phyloP scores from a whole-genome alignment of 73 alveolate genomes.

The Paramecium sonneborni region DNA sequence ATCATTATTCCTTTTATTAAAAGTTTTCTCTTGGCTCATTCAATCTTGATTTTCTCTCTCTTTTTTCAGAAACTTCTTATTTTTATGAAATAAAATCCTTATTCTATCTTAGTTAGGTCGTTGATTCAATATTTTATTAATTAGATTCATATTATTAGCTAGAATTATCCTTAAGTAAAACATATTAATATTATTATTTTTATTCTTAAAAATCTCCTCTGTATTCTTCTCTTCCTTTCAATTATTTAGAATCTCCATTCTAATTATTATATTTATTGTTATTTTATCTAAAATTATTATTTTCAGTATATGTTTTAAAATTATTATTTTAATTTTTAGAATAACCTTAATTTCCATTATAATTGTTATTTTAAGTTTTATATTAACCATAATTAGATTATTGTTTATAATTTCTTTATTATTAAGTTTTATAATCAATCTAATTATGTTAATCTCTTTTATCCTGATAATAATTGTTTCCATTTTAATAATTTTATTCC shows the following conservation, averaged over 20 bases:
- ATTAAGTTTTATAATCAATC: neutral
- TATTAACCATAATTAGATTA: neutral
- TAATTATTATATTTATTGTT: neutral
- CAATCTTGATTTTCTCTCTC: conserved; percentile 26
- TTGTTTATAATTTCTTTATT: neutral
- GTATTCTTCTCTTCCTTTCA: neutral
- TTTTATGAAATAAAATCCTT: neutral
- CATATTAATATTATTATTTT: neutral
- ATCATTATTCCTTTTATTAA: neutral
- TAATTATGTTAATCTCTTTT: neutral
- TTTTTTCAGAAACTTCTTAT: neutral
- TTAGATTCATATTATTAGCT: neutral
- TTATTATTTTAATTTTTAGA: neutral
- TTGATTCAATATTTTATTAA: neutral
- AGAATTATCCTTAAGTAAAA: neutral
- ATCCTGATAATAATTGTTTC: neutral
- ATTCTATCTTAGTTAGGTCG: neutral
- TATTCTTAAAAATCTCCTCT: neutral
- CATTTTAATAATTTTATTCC: neutral
- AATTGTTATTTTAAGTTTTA: neutral
- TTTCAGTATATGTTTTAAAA: neutral
- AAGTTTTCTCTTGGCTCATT: neutral
- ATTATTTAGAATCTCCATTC: neutral
- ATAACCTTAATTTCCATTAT: neutral
- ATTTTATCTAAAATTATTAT: neutral